Evolutionary conservation across 2,329 filamentous ascomycete species (phyloP), one percentile per base, ranked within the genome.

Genomic region (Ampelomyces quisqualis): DNA sequence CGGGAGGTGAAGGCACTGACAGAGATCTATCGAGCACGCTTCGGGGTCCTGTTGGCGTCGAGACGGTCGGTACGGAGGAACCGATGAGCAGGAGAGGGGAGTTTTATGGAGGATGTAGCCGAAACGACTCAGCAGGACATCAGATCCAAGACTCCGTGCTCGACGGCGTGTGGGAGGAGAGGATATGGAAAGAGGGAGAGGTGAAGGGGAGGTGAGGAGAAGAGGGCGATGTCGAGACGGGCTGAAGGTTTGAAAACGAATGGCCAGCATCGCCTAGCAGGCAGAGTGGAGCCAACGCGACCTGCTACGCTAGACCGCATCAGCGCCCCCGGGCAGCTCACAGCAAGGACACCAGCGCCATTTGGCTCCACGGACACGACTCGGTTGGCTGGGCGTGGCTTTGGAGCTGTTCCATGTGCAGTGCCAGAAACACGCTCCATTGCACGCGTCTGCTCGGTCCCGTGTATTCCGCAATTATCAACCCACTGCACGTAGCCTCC

Each of bases 81-180:
- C 62, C 60, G 60, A 60, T 15, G 61, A 57, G 64, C 62, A 66
- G 62, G 61, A 58, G 62, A 53, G 53, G 51, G 48, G 60, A 57
- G 53, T 58, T 63, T 62, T 64, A 58, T 56, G 64, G 64, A 65
- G 60, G 60, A 62, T 34, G 45, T 53, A 49, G 58, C 57, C 56
- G 58, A 60, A 49, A 55, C 39, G 29, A 48, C 39, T 64, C 61
- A 65, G 61, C 62, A 66, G 61, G 53, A 53, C 63, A 66, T 67
- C 64, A 60, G 48, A 61, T 61, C 62, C 63, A 65, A 55, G 54
- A 57, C 64, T 68, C 64, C 57, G 58, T 61, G 63, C 64, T 67
- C 62, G 60, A 13, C 62, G 63, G 58, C 62, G 62, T 45, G 52
- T 57, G 54, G 54, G 58, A 53, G 55, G 54, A 56, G 55, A 49